Evolutionary conservation across 805 yeast species (phyloP), one percentile per base, ranked within the genome.

Genomic region (Debaryomyces hansenii): DNA sequence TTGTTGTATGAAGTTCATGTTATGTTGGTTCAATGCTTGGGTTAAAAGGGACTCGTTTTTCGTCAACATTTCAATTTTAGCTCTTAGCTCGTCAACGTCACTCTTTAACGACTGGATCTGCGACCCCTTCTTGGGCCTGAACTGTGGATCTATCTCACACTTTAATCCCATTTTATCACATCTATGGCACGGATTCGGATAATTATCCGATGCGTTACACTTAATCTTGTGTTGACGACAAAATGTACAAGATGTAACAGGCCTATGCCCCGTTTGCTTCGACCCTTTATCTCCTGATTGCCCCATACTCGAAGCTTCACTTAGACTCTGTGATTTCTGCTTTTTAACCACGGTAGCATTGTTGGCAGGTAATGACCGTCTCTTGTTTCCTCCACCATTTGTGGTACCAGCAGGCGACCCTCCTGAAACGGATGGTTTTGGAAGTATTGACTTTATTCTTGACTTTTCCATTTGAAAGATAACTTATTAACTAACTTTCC

Each of bases 161-260:
- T 76, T 78, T 33, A 90, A 71, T 2, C 82, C 84, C 87, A 87
- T 85, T 59, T 86, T 76, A 44, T 82, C 84, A 67, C 97, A 91
- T 49, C 96, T 67, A 14, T 85, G 78, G 63, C 97, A 91, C 0
- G 96, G 87, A 5, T 74, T 71, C 0, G 97, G 97, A 54, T 79
- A 86, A 51, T 84, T 81, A 18, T 86, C 91, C 2, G 89, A 79
- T 1, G 97, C 97, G 61, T 91, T 89, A 67, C 97, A 91, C 61
- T 86, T 87, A 63, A 91, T 90, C 66, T 91, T 91, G 64, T 90
- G 97, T 62, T 91, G 97, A 42, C 97, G 80, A 61, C 97, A 91
- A 62, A 90, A 94, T 0, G 96, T 88, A 62, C 97, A 91, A 3
- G 96, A 86, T 0, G 96, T 89, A 1, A 90, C 95, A 0, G 96